Percentiles rank a stretch among this genome's conserved stretches.
These are phyloP conservation scores for Melanomma pulvis-pyrius DNA, from an alignment of 495 filamentous ascomycete species.

Conservation along the genomic window DNA sequence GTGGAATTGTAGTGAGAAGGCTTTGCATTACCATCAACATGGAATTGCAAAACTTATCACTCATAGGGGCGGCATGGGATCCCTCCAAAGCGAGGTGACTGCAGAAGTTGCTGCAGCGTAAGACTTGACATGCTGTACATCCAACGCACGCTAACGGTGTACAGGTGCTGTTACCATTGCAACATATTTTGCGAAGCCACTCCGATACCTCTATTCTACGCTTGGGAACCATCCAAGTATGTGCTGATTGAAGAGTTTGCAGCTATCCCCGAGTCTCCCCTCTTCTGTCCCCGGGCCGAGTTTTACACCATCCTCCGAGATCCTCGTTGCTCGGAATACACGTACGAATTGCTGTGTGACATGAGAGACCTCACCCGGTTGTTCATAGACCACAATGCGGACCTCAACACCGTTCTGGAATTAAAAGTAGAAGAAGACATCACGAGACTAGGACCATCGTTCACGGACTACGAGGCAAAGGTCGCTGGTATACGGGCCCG, in stretches of 20 bases:
- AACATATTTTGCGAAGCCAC: slow-evolving; percentile 28
- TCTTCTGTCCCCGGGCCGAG: slow-evolving; percentile 24
- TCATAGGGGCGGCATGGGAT: slow-evolving; percentile 26
- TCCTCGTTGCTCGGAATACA: slow-evolving; percentile 18
- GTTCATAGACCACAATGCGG: slow-evolving; percentile 11
- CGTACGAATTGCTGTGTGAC: slow-evolving; percentile 26
- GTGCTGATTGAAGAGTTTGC: not conserved
- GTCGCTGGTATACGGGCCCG: slow-evolving; percentile 13
- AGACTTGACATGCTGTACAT: not conserved
- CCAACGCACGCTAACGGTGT: not conserved
- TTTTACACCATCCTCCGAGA: slow-evolving; percentile 18
- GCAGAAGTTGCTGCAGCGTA: slow-evolving; percentile 27
- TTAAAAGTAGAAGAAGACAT: not conserved
- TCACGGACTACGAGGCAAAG: slow-evolving; percentile 15
- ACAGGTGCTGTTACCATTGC: slow-evolving; percentile 12
- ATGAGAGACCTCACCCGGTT: slow-evolving; percentile 34
- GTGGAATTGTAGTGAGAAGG: slow-evolving; percentile 33
- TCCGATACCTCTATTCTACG: slow-evolving; percentile 16
- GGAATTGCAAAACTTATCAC: slow-evolving; percentile 33
- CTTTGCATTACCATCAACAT: slow-evolving; percentile 26
- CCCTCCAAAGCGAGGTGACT: slow-evolving; percentile 17
- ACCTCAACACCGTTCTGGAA: slow-evolving; percentile 7
- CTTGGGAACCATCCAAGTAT: slow-evolving; percentile 12
- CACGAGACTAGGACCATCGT: not conserved
- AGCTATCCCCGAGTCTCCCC: slow-evolving; percentile 31